Evolutionary conservation across 306 rosid genomes (phyloP), one percentile per base, ranked within the genome.

Genomic region (Cajanus cajan): DNA sequence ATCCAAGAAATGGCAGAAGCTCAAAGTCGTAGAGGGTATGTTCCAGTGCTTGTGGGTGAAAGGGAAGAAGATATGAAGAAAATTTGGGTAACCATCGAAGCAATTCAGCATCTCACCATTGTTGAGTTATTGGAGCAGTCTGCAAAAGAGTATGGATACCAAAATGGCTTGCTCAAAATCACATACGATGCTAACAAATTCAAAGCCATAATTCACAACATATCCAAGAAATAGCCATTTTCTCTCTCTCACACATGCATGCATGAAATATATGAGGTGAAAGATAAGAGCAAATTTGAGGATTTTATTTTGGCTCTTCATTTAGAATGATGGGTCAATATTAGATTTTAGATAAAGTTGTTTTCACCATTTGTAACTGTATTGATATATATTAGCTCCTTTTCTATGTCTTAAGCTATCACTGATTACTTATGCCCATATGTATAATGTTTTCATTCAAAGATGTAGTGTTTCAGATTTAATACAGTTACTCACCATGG

Each of bases 161-260:
- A 66, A 10, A 25, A 65, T 13, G 91, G 91, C n/a, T 63, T 85
- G 57, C 84, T 88, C 33, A 84, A 24, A 48, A 76, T 84, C 37
- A 12, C 43, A 9, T 72, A 40, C 11, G 82, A 78, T 7, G 47
- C 68, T 34, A 39, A 69, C 1, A 63, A 14, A 9, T 82, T 84
- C 74, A 87, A 84, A 68, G 33, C 37, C 37, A 54, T 86, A 13
- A 3, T 86, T 58, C 25, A 70, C 24, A 68, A 21, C 41, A 77
- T 80, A 14, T 80, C 83, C 45, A 61, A 69, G 12, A 28, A 28
- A 12, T 62, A 25, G 2, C 5, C 0, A 3, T 12, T 16, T 24
- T 5, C 3, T 9, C 62, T 2, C 61, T 52, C 55, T n/a, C 34
- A 22, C 34, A 8, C 1, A 10, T 1, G 31, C 31, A 3, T 28